Base-by-base conservation (phyloP, 2,329 filamentous ascomycete genomes). In the Phaeophleospora eucalypticola region DNA sequence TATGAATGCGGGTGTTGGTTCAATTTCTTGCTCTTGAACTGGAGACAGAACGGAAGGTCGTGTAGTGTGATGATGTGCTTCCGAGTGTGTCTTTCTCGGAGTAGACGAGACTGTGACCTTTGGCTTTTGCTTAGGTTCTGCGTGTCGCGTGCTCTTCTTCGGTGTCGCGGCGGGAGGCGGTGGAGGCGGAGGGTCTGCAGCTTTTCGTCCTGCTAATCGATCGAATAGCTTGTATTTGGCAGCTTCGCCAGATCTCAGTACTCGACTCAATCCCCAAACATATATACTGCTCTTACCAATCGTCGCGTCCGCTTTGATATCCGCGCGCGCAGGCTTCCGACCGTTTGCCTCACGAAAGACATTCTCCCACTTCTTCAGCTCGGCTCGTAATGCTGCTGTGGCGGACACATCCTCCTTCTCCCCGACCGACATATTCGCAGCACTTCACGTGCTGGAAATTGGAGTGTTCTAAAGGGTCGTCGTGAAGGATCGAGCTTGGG, bases 191-290 rank as follows among this genome's bases (percentile, higher is more conserved):
- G 24, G 24, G 7, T 6, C 24, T 6, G 24, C 24, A 82, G 68
- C 37, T 80, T 73, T 58, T 81, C 76, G 53, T 83, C 78, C 42
- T 12, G 37, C 21, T 3, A 84, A 64, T 55, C 77, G 82, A 35
- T 83, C 82, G 67, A 89, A 90, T 52, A 86, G 77, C 63, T 86
- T 88, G 68, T 91, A 91, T 62, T 89, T 89, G 38, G 73, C 74
- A 32, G 82, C 84, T 86, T 56, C 33, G 21, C 12, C 7, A 27
- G n/a, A 16, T 33, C 10, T 53, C 34, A 53, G 44, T 12, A 16
- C 41, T 8, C 8, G 14, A 15, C 4, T 40, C 18, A 29, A 8
- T 36, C 17, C 29, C 38, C 29, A 65, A 9, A n/a, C n/a, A n/a
- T 63, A 58, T 35, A 4, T n/a, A n/a, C 19, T 24, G 32, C 24